These are phyloP conservation scores for Cymbopogon citratus DNA, from an alignment of 176 grass and related monocot genomes.

Conservation along the genomic window DNA sequence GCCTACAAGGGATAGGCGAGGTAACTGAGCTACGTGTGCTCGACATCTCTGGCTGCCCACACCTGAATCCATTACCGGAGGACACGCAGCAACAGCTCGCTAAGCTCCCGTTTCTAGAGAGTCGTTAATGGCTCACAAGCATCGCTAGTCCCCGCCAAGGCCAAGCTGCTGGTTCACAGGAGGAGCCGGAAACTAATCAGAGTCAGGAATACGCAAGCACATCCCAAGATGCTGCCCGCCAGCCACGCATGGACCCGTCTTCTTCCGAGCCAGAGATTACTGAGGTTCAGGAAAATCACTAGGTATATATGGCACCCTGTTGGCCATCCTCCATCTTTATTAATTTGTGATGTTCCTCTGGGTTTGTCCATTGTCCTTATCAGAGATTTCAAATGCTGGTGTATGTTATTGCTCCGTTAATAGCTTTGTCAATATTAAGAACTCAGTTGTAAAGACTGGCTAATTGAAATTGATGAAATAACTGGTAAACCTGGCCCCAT, in stretches of 20 bases:
- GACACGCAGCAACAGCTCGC: background rate
- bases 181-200: background rate
- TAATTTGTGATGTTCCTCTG: no score
- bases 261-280: background rate
- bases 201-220: background rate
- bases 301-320: background rate
- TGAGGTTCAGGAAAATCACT: background rate
- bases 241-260: background rate
- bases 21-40: background rate
- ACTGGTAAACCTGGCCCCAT: no score
- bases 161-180: background rate
- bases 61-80: background rate
- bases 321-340: no score
- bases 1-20: background rate
- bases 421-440: no score
- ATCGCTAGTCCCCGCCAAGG: background rate
- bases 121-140: background rate
- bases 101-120: background rate
- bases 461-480: no score
- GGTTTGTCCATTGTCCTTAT: no score
- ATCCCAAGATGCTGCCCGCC: background rate
- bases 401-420: no score
- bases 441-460: no score
- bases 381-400: no score
- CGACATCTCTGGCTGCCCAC: background rate